Percentiles rank a stretch among this genome's conserved stretches.
Conservation (phyloP, 129 eudicot genomes). For the Ambrosia artemisiifolia region DNA sequence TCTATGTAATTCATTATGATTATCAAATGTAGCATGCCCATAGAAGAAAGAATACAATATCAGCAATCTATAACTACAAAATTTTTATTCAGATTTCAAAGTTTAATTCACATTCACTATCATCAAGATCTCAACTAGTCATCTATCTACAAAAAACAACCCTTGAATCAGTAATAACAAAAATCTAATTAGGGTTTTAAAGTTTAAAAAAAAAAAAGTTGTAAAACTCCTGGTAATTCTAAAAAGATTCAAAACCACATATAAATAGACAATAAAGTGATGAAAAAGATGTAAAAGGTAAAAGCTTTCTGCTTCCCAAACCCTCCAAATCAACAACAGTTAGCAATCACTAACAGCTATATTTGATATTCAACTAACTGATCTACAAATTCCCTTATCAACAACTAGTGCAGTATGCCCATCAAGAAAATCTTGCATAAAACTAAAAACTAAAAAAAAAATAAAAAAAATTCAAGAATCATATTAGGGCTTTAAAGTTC, state of each 20-base stretch:
- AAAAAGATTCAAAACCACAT: not conserved
- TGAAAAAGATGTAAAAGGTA: slow-evolving; percentile 2
- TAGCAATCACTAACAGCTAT: not conserved
- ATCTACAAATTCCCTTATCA: slow-evolving; percentile 11
- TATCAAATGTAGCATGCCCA: not conserved
- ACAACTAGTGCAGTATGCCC: not conserved
- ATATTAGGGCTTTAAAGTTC: slow-evolving; percentile 19
- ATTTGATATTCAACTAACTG: slow-evolving; percentile 11
- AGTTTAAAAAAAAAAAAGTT: not conserved
- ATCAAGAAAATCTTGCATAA: not conserved
- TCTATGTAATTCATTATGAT: not conserved
- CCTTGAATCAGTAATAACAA: not conserved
- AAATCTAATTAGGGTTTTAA: slow-evolving; percentile 15
- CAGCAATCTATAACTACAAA: not conserved
- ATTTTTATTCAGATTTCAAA: not conserved
- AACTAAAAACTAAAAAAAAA: slow-evolving; percentile 6
- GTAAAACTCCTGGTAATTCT: not conserved
- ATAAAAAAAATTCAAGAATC: not conserved
- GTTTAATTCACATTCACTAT: slow-evolving; percentile 13
- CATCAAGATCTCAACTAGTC: not conserved
- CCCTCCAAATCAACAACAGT: slow-evolving; percentile 2
- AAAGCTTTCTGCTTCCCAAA: not conserved
- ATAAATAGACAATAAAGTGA: not conserved
- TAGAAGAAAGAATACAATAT: not conserved
- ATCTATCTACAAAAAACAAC: not conserved